Evolutionary conservation across 2,329 filamentous ascomycete genomes (phyloP).

Genomic region (Lasiodiplodia citricola): DNA sequence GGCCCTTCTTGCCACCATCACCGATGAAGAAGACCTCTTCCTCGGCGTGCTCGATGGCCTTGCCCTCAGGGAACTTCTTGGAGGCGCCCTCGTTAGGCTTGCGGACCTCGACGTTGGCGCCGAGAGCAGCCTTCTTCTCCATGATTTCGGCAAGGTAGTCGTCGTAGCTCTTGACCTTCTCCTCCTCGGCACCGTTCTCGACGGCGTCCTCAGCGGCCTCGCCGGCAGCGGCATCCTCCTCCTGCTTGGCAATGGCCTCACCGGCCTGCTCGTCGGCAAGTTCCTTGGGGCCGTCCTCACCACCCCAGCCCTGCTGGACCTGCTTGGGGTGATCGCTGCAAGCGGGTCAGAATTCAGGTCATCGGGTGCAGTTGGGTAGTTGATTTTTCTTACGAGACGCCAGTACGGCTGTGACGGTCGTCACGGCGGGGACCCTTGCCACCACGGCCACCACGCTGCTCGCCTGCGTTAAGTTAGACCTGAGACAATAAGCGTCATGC

Average conservation of each 20-base stretch:
- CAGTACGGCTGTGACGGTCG: constrained; percentile 68
- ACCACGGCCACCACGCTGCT: constrained; percentile 56
- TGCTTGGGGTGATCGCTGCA: constrained; percentile 81
- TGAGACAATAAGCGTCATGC: constrained; percentile 21
- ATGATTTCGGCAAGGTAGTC: constrained; percentile 82
- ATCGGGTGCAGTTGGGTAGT: background rate
- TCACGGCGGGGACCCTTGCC: constrained; percentile 53
- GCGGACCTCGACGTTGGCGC: constrained; percentile 73
- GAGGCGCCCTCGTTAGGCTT: constrained; percentile 92
- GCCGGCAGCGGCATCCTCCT: constrained; percentile 69
- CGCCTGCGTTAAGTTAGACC: constrained; percentile 30
- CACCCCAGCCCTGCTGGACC: constrained; percentile 88
- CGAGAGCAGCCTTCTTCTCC: constrained; percentile 77
- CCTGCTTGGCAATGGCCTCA: constrained; percentile 83
- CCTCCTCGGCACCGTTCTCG: constrained; percentile 64
- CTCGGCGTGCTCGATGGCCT: constrained; percentile 61
- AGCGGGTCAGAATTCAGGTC: background rate
- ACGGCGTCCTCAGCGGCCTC: constrained; percentile 49
- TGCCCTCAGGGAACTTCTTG: constrained; percentile 93
- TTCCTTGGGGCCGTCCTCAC: constrained; percentile 79
- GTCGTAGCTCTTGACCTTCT: constrained; percentile 87
- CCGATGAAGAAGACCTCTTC: constrained; percentile 79
- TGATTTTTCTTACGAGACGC: constrained; percentile 58
- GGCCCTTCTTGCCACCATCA: constrained; percentile 74
- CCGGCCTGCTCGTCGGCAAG: constrained; percentile 90